Evolutionary conservation across 228 moss, liverwort and hornwort genomes (phyloP), one percentile per base, ranked within the genome.

Genomic region (Sphagnum magellanicum): DNA sequence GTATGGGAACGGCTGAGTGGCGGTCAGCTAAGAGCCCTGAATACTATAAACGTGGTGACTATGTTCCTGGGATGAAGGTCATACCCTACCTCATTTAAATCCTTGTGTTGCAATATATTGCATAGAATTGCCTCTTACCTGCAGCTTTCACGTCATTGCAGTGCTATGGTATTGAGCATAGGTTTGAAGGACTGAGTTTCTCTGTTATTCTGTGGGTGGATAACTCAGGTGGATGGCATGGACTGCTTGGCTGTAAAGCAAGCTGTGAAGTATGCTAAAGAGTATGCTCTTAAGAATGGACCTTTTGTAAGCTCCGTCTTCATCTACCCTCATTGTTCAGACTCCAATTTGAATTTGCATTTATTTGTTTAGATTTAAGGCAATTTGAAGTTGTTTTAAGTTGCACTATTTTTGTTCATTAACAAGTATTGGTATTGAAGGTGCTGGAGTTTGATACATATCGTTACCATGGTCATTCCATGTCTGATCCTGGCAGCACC

Each of bases 401-500:
- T 8, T 50, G 51, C 14, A 14, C 5, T 15, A 15, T 65, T 12
- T 17, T 48, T 65, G 13, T 16, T 65, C 5, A 65, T 65, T 13
- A 13, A 50, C 11, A 15, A 65, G 48, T 12, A 5, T 48, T 65
- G 65, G 67, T 59, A 53, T 10, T 77, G 81, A 52, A 87, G 87
- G 84, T 98, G 50, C 78, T 98, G 77, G 97, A 98, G 81, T 90
- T 98, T 74, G 93, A 98, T 66, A 90, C 93, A 4, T 98, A 93
- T 63, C 80, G 93, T n/a, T 98, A 93, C 77, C 98, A 98, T 68
- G 98, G 98, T 59, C 98, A 98, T 67, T 98, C 98, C 1, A 98
- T 98, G 98, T 98, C 98, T 51, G 98, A 98, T 70, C 98, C 93
- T 15, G 98, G 93, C 61, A 98, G 98, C 71, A 98, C 98, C 0